These are phyloP conservation scores for Paratinospora sagittata DNA, from an alignment of 164 flowering plant genomes.

Conservation along the genomic window DNA sequence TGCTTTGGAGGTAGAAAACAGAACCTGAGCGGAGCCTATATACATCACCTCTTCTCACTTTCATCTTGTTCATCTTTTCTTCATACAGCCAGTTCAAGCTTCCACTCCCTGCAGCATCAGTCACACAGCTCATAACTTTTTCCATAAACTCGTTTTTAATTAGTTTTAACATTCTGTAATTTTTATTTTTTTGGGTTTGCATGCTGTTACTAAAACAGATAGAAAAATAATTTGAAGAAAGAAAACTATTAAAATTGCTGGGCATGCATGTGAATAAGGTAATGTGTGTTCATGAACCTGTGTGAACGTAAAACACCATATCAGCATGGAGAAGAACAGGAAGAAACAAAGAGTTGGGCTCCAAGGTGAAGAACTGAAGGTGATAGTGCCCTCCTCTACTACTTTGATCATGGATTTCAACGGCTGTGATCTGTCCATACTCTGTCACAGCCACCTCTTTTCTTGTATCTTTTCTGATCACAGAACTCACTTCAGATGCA, in stretches of 20 bases:
- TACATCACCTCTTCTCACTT: conserved; percentile 49
- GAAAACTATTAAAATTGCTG: no score
- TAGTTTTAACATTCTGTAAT: no score
- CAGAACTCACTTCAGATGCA: conserved; percentile 11
- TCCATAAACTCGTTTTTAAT: no score
- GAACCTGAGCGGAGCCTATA: conserved; percentile 50
- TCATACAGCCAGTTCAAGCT: conserved; percentile 51
- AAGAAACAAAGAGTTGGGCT: conserved; percentile 75
- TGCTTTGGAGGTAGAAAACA: conserved; percentile 54
- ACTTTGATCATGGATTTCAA: conserved; percentile 39
- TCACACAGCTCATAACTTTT: conserved; percentile 1
- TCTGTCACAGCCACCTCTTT: conserved; percentile 42
- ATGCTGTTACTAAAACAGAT: no score
- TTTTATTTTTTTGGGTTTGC: no score
- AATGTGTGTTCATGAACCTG: no score
- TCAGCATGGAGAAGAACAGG: conserved; percentile 73
- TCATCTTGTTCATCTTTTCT: conserved; percentile 16
- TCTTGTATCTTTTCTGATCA: conserved; percentile 43
- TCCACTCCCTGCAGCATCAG: conserved; percentile 57
- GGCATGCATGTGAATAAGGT: no score
- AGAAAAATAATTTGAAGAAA: no score
- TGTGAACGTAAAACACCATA: conserved; percentile 70
- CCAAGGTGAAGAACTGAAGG: conserved; percentile 74
- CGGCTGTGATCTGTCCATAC: conserved; percentile 53
- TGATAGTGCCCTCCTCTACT: conserved; percentile 32